phyloP scores from a whole-genome alignment of 2,329 filamentous ascomycete genomes.

The Penicillium corylophilum region DNA sequence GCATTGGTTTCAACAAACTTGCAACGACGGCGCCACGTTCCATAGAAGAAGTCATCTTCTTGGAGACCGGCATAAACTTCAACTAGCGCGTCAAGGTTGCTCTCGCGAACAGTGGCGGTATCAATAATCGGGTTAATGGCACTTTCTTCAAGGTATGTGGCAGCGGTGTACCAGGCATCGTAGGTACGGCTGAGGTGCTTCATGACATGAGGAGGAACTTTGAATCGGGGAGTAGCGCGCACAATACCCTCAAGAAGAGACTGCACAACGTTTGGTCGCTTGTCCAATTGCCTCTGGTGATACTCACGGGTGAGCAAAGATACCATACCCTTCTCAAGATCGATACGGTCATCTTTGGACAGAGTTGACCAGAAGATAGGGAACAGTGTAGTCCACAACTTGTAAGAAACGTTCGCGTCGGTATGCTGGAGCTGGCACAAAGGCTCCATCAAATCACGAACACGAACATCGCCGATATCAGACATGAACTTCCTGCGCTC shows the following conservation, averaged over 20 bases:
- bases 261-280: constrained; percentile 91
- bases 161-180: constrained; percentile 94
- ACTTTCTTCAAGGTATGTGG: constrained; percentile 84
- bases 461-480: constrained; percentile 81
- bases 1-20: constrained; percentile 98
- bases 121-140: constrained; percentile 82
- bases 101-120: constrained; percentile 80
- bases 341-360: constrained; percentile 80
- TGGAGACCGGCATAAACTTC: constrained; percentile 87
- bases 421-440: constrained; percentile 89
- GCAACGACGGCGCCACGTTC: constrained; percentile 90
- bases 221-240: constrained; percentile 80
- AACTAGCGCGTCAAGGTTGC: constrained; percentile 91
- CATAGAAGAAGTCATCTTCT: constrained; percentile 97
- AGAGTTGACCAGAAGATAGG: constrained; percentile 91
- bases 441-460: constrained; percentile 85
- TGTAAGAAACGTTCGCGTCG: constrained; percentile 75
- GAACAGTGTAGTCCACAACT: constrained; percentile 89
- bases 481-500: constrained; percentile 79
- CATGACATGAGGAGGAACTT: constrained; percentile 91
- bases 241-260: constrained; percentile 86
- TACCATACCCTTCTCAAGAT: constrained; percentile 90
- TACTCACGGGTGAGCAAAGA: constrained; percentile 90
- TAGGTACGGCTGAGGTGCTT: constrained; percentile 94
- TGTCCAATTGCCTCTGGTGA: constrained; percentile 90